Conservation (phyloP, 257 asterid species). For the Przewalskia tangutica region DNA sequence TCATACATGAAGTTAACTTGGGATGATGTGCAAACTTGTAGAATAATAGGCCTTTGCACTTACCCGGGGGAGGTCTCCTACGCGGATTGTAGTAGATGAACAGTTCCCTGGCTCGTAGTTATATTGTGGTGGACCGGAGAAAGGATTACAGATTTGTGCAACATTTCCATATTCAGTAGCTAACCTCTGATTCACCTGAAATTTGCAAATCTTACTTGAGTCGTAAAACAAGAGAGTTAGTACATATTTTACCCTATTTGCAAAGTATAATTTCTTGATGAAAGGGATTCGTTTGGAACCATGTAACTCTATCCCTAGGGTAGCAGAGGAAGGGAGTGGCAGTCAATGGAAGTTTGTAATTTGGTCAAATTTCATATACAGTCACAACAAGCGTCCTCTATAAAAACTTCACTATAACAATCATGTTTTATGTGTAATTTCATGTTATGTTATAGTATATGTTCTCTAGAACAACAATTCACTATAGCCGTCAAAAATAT, state of each 20-base stretch:
- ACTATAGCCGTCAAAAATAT: too few species aligned
- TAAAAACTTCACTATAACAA: too few species aligned
- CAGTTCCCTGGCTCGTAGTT: slow-evolving; percentile 51
- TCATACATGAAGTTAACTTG: neutral
- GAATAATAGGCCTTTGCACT: neutral
- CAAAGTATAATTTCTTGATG: too few species aligned
- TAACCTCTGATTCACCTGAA: slow-evolving; percentile 67
- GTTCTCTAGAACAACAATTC: too few species aligned
- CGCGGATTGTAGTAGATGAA: slow-evolving; percentile 29
- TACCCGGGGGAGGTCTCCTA: slow-evolving; percentile 61
- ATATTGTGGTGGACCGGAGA: slow-evolving; percentile 64
- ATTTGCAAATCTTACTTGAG: neutral
- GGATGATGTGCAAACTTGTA: neutral
- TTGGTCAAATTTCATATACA: neutral
- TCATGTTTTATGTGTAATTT: too few species aligned
- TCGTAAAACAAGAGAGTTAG: neutral
- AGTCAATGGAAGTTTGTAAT: neutral
- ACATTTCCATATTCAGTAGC: slow-evolving; percentile 44
- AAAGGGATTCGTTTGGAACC: too few species aligned
- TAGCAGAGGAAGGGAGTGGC: neutral
- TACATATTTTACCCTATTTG: too few species aligned
- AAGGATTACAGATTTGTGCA: slow-evolving; percentile 78
- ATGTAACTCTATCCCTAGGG: neutral
- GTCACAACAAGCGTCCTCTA: too few species aligned
- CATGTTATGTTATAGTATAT: too few species aligned